These are phyloP conservation scores for Capsicum pubescens DNA, from an alignment of 257 asterid species.

Conservation along the genomic window DNA sequence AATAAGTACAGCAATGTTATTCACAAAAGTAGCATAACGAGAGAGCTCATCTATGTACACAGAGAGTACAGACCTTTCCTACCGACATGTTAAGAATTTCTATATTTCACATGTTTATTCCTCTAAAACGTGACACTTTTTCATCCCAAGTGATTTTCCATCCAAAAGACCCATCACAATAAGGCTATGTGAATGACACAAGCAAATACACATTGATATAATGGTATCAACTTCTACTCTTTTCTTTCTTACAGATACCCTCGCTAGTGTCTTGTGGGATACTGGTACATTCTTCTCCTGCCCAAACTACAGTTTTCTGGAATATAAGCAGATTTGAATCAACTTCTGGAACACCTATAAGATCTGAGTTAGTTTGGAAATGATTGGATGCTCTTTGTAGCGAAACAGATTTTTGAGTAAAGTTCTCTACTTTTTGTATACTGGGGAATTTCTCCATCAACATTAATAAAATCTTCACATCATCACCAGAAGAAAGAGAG, in stretches of 20 bases:
- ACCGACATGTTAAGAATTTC: slow-evolving; percentile 14
- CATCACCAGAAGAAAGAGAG: neutral
- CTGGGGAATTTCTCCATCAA: neutral
- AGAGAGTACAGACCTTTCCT: neutral
- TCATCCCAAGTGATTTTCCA: neutral
- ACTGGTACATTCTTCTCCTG: slow-evolving; percentile 5
- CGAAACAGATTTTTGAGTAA: neutral
- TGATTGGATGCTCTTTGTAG: neutral
- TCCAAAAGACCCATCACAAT: neutral
- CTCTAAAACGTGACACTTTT: neutral
- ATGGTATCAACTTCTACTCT: neutral
- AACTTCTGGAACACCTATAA: no score
- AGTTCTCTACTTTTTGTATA: neutral
- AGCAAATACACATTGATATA: neutral
- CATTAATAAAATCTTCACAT: neutral
- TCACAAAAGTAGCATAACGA: neutral
- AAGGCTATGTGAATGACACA: slow-evolving; percentile 1
- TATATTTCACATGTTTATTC: neutral
- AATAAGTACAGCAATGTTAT: neutral
- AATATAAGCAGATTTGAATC: no score
- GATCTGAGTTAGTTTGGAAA: neutral
- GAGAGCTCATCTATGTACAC: neutral
- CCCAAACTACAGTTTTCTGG: neutral
- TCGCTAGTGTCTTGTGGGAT: neutral
- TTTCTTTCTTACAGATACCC: neutral